Percentiles rank a stretch among this genome's conserved stretches.
Conservation (phyloP, 345 rosid species). For the Brassica juncea region DNA sequence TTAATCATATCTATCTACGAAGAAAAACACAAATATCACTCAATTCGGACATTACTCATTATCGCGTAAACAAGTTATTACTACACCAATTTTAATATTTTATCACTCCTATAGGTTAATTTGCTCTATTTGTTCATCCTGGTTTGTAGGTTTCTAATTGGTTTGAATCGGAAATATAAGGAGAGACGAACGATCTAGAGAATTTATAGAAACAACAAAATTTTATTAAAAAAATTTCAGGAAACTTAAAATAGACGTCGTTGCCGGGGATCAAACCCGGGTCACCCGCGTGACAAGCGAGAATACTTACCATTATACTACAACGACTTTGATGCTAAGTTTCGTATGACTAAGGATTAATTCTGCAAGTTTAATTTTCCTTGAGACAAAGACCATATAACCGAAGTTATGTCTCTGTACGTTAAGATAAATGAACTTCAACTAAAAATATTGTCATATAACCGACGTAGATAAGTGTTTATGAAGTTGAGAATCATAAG, state of each 20-base stretch:
- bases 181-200: conserved; percentile 37
- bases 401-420: not conserved
- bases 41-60: too few relatives aligned
- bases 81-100: too few relatives aligned
- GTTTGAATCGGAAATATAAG: conserved; percentile 35
- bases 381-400: not conserved
- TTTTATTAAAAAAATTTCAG: not conserved
- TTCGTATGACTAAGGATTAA: not conserved
- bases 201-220: conserved; percentile 19
- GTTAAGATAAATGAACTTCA: not conserved
- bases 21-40: too few relatives aligned
- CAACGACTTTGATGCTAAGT: conserved; percentile 50
- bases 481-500: conserved; percentile 59
- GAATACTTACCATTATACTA: conserved; percentile 79
- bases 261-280: conserved; percentile 95
- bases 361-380: too few relatives aligned
- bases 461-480: conserved; percentile 41
- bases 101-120: too few relatives aligned
- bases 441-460: not conserved
- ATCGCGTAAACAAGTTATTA: too few relatives aligned
- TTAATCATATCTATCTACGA: too few relatives aligned
- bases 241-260: conserved; percentile 42
- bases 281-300: conserved; percentile 88
- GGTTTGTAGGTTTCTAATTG: not conserved
- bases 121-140: not conserved